A percentile compares a stretch with the other conserved stretches of the same genome.
phyloP scores from a whole-genome alignment of 2,329 filamentous ascomycete species.

The Colletotrichum tofieldiae region DNA sequence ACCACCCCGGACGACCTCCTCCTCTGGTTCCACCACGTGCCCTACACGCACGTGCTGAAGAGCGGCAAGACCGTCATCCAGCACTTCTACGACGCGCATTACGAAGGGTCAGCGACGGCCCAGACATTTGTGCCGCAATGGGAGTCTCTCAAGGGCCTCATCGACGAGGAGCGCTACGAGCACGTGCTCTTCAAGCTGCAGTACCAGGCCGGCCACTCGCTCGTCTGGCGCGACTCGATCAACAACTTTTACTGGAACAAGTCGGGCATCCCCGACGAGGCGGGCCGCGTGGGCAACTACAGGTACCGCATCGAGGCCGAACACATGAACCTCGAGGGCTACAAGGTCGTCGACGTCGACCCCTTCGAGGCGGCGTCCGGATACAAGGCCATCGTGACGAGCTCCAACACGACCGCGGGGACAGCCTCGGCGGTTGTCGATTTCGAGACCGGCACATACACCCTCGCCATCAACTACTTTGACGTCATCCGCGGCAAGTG shows the following conservation, averaged over 20 bases:
- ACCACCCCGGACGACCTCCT: slow-evolving; percentile 79
- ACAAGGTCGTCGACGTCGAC: slow-evolving; percentile 66
- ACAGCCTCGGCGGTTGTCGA: slow-evolving; percentile 63
- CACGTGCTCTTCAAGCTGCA: slow-evolving; percentile 71
- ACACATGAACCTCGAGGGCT: slow-evolving; percentile 73
- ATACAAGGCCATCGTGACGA: slow-evolving; percentile 69
- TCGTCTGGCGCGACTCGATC: slow-evolving; percentile 81
- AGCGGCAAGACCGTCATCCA: slow-evolving; percentile 78
- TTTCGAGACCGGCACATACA: slow-evolving; percentile 70
- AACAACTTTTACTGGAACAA: slow-evolving; percentile 75
- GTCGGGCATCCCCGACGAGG: slow-evolving; percentile 72
- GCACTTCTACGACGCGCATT: slow-evolving; percentile 77
- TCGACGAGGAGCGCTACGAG: slow-evolving; percentile 74
- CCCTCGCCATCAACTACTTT: slow-evolving; percentile 78
- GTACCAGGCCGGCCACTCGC: slow-evolving; percentile 79
- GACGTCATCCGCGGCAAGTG: slow-evolving; percentile 73
- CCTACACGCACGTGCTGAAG: slow-evolving; percentile 74
- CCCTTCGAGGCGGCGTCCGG: slow-evolving; percentile 73
- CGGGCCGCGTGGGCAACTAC: slow-evolving; percentile 71
- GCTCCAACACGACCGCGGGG: slow-evolving; percentile 64
- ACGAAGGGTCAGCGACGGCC: slow-evolving; percentile 71
- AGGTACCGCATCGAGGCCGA: slow-evolving; percentile 80
- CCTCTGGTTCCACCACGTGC: slow-evolving; percentile 83
- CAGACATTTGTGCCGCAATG: slow-evolving; percentile 71
- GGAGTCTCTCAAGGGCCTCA: slow-evolving; percentile 67